Evolutionary conservation across 2,329 filamentous ascomycete species (phyloP), one percentile per base, ranked within the genome.

Genomic region (Lasiodiplodia theobromae): DNA sequence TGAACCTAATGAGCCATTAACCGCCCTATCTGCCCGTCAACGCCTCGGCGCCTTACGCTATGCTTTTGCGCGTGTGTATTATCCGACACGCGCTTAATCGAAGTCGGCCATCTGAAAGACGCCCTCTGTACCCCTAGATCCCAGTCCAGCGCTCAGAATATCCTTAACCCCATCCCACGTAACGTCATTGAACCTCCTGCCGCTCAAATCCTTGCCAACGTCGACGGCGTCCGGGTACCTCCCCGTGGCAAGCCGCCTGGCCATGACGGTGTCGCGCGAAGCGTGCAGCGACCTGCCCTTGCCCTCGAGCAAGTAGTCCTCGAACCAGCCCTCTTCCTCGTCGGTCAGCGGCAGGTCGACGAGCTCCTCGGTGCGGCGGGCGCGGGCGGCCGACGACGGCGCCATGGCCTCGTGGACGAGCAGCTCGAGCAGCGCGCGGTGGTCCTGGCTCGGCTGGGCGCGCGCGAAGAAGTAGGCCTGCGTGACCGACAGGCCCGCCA

Each of bases 391-490:
- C 2, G n/a, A 67, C 31, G 16, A 69, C 66, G 7, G 71, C 66
- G 54, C 49, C 18, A 79, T 69, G 28, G 74, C 77, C 68, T 76
- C 69, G 64, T 76, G 78, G 4, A 95, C 82, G 8, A 96, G 79
- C 69, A 88, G 85, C 71, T 90, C 87, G 71, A 96, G 90, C 18
- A 94, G 86, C 66, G 84, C 81, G 69, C 86, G 86, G 28, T 89
- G 91, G 16, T 87, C 85, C 60, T 84, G 78, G 12, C 89, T 86
- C 12, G 90, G 86, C 70, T 91, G 87, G 1, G 85, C 86, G 47
- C 92, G 88, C 6, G 89, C 87, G 78, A 93, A 96, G 70, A 88
- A 88, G 68, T 95, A 89, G 2, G 92, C 90, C 74, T 94, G 91
- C 0, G 88, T 87, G 5, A 94, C 84, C 73, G 87, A 92, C 8